A percentile compares a stretch with the other conserved stretches of the same genome.
phyloP scores from a whole-genome alignment of 352 stramenopile species.

The Phytophthora europaea region DNA sequence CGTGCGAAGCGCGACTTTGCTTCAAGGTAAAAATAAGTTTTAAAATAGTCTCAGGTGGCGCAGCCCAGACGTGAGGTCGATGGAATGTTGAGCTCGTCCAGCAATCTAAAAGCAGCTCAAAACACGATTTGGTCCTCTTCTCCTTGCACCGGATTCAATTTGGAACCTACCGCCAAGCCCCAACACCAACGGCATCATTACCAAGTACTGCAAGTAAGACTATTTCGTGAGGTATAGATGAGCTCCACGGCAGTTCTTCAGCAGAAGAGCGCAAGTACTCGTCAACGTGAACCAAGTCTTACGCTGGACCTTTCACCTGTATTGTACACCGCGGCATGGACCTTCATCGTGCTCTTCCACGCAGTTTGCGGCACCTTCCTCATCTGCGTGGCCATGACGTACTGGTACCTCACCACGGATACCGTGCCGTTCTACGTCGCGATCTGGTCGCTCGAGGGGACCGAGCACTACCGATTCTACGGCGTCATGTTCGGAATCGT shows the following conservation, averaged over 20 bases:
- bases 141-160: too few species aligned
- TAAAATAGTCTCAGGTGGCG: too few species aligned
- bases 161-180: too few species aligned
- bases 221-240: too few species aligned
- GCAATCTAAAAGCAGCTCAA: too few species aligned
- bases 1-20: too few species aligned
- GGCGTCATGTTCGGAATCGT: conserved; percentile 36
- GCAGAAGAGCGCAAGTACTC: not conserved
- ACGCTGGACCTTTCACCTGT: conserved; percentile 11
- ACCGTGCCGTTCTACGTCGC: conserved; percentile 41
- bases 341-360: conserved; percentile 38
- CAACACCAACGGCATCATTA: too few species aligned
- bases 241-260: not conserved
- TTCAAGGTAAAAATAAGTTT: too few species aligned
- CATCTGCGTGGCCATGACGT: conserved; percentile 34
- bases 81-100: too few species aligned
- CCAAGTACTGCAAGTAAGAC: too few species aligned
- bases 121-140: too few species aligned
- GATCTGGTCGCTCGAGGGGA: conserved; percentile 33
- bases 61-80: too few species aligned
- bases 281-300: not conserved
- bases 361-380: conserved; percentile 32
- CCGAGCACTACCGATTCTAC: conserved; percentile 32
- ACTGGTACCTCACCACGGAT: conserved; percentile 34
- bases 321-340: conserved; percentile 22